These are phyloP conservation scores for Lactarius vividus DNA, from an alignment of 768 basidiomycete genomes.

Conservation along the genomic window DNA sequence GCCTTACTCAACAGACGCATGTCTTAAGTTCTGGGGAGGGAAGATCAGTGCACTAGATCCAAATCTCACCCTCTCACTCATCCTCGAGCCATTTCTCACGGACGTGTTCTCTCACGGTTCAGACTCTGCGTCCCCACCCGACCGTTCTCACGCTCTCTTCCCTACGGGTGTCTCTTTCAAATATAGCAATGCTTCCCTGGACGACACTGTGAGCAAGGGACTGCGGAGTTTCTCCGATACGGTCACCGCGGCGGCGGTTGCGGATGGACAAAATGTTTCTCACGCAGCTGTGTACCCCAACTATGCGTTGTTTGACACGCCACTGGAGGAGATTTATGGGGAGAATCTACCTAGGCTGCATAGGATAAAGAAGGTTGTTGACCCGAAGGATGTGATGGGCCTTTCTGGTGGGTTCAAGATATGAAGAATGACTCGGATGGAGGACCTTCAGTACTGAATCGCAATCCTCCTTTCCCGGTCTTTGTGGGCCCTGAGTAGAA, in stretches of 20 bases:
- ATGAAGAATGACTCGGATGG: too few relatives aligned
- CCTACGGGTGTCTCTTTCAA: background rate
- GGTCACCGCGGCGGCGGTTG: background rate
- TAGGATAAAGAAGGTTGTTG: background rate
- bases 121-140: background rate
- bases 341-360: background rate
- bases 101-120: background rate
- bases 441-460: too few relatives aligned
- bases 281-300: background rate
- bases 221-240: background rate
- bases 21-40: conserved; percentile 7
- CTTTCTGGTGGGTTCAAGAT: too few relatives aligned
- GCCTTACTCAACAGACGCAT: background rate
- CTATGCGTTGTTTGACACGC: background rate
- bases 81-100: background rate
- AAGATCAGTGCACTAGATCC: background rate
- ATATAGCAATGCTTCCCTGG: background rate
- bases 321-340: background rate
- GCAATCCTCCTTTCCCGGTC: too few relatives aligned
- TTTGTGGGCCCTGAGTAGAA: too few relatives aligned
- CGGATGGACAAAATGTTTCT: too few relatives aligned
- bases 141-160: background rate
- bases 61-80: background rate
- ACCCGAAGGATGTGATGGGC: too few relatives aligned
- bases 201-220: background rate